Percentiles rank a stretch among this genome's conserved stretches.
These are phyloP conservation scores for Nannochloropsis gaditana DNA, from an alignment of 108 stramenopile species.

Conservation along the genomic window DNA sequence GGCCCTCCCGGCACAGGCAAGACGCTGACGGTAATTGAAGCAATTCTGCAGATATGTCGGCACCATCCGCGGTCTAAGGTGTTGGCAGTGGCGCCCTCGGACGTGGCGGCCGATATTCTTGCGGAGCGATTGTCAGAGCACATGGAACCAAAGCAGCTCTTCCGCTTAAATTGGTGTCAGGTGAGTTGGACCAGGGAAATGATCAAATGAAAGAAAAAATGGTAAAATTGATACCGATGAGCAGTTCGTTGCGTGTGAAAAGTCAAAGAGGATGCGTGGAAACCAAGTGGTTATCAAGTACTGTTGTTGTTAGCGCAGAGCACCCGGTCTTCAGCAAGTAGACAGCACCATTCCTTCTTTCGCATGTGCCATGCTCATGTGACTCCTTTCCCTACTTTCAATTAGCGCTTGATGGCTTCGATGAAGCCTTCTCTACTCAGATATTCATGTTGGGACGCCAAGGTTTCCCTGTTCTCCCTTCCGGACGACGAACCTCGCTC, in stretches of 20 bases:
- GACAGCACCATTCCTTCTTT: no score
- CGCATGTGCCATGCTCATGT: no score
- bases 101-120: conserved; percentile 46
- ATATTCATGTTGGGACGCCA: not conserved
- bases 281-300: no score
- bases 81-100: conserved; percentile 42
- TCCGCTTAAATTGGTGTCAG: conserved; percentile 46
- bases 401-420: conserved; percentile 16
- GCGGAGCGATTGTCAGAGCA: conserved; percentile 41
- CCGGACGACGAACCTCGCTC: not conserved
- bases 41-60: conserved; percentile 45
- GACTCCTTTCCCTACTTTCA: not conserved
- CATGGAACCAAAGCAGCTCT: conserved; percentile 26
- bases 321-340: no score
- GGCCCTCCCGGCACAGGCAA: conserved; percentile 52
- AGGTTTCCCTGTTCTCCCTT: not conserved
- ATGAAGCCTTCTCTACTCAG: not conserved
- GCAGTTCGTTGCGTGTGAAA: no score
- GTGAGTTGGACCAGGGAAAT: not conserved
- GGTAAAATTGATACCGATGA: no score
- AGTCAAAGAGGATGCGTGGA: no score
- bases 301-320: no score
- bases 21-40: conserved; percentile 49
- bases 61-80: conserved; percentile 22
- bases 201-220: no score